Conservation (phyloP, 805 yeast species). For the Metschnikowia orientalis region DNA sequence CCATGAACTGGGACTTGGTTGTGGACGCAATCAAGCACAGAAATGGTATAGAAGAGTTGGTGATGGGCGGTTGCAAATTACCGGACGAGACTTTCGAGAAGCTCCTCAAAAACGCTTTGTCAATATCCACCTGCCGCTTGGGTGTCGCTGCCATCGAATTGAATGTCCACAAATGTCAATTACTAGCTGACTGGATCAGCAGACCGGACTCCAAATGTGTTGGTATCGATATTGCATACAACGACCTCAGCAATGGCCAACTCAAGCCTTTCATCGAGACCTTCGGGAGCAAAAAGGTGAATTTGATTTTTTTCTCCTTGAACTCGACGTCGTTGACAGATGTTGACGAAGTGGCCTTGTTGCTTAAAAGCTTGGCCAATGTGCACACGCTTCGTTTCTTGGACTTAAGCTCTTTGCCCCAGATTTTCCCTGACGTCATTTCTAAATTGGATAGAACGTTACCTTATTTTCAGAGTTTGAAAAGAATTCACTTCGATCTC, state of each 20-base stretch:
- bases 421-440: conserved; percentile 48
- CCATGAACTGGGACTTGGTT: conserved; percentile 53
- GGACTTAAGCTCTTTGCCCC: conserved; percentile 51
- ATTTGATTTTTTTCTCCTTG: conserved; percentile 48
- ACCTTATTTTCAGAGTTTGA: conserved; percentile 43
- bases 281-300: conserved; percentile 31
- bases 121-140: conserved; percentile 42
- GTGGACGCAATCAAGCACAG: conserved; percentile 37
- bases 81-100: conserved; percentile 37
- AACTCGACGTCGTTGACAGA: conserved; percentile 47
- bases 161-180: conserved; percentile 36
- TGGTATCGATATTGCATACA: conserved; percentile 55
- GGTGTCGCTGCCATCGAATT: conserved; percentile 54
- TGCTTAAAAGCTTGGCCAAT: conserved; percentile 34
- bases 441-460: conserved; percentile 41
- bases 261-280: conserved; percentile 43
- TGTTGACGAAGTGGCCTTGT: conserved; percentile 33
- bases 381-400: conserved; percentile 44
- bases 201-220: conserved; percentile 41
- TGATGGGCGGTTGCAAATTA: conserved; percentile 53
- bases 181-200: conserved; percentile 47
- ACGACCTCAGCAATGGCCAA: conserved; percentile 46
- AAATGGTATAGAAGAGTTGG: conserved; percentile 56
- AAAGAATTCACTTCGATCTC: conserved; percentile 52
- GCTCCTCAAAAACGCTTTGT: conserved; percentile 40